phyloP scores from a whole-genome alignment of 202 grass and related monocot genomes.

The Panicum hallii region DNA sequence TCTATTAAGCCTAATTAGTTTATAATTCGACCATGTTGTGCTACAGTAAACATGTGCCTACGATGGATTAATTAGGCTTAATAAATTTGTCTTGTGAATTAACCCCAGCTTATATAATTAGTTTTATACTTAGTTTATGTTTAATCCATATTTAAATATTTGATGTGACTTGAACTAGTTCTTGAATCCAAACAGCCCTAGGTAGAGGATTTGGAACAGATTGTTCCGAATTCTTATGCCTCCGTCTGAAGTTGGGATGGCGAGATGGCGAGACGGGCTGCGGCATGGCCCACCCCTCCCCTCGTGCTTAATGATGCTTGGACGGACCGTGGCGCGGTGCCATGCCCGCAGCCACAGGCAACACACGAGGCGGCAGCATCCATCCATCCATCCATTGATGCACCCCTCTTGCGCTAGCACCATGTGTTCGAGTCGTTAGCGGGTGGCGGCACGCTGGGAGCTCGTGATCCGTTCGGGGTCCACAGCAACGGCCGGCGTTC shows the following conservation, averaged over 20 bases:
- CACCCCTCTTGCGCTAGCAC: not conserved
- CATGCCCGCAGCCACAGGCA: not conserved
- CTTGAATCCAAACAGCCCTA: too few species aligned
- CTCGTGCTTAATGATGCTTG: not conserved
- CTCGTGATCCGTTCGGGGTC: not conserved
- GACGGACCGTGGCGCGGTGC: not conserved
- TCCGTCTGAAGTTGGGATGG: not conserved
- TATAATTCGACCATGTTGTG: too few species aligned
- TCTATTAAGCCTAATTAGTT: too few species aligned
- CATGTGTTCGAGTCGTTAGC: not conserved
- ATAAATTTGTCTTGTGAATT: too few species aligned
- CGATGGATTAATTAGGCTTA: too few species aligned
- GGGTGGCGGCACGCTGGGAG: not conserved
- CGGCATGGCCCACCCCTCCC: not conserved
- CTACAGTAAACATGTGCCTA: too few species aligned
- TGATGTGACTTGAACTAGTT: too few species aligned
- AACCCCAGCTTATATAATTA: too few species aligned
- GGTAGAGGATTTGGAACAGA: not conserved
- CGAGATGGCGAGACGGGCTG: not conserved
- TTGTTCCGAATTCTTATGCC: not conserved
- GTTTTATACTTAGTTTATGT: too few species aligned
- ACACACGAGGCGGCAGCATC: not conserved
- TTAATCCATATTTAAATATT: too few species aligned
- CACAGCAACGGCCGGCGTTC: constrained; percentile 1
- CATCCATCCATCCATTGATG: not conserved